Base-by-base conservation (phyloP, 2,329 filamentous ascomycete genomes). In the Pleurostoma richardsiae region DNA sequence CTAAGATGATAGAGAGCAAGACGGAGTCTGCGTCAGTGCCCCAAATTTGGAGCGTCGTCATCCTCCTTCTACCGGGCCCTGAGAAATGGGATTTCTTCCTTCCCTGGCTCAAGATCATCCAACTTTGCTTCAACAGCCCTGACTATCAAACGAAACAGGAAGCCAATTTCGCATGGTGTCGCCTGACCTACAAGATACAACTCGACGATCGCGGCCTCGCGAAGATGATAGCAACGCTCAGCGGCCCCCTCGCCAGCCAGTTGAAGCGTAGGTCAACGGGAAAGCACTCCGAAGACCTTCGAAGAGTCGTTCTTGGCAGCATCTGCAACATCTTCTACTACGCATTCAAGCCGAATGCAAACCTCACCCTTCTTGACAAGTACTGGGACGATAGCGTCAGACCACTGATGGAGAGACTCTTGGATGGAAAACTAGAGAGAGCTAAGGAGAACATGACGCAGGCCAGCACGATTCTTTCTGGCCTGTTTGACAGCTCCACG, bases 311-410 rank as follows among this genome's bases (percentile, higher is more conserved):
- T 10, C 57, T 92, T 39, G 83, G 83, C 10, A 87, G 86, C 45
- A 83, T 95, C 47, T 87, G 86, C 64, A 90, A 85, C 46, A 74
- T 97, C 1, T 78, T 90, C 8, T 95, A 96, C 63, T 95, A 95
- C 61, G 74, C 83, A 3, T 83, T 95, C 58, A 84, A 83, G 46
- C 91, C 92, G 1, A 80, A 77, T 10, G 77, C 82, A 10, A 76
- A 81, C 7, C 68, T 74, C 38, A 69, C 76, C n/a, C 80, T 89
- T 47, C 72, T 90, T 3, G 88, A 95, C 54, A 67, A 75, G 2
- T 84, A 86, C 44, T 99, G 94, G 94, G 83, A 90, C 51, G 71
- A 81, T 30, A 87, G 85, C 52, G 79, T 96, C 6, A 73, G 74
- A 26, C 77, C 77, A 3, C 69, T 94, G 2, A 74, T 92, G 28